These are phyloP conservation scores for Heterobasidion occidentale DNA, from an alignment of 1,284 basidiomycete genomes.

Conservation along the genomic window DNA sequence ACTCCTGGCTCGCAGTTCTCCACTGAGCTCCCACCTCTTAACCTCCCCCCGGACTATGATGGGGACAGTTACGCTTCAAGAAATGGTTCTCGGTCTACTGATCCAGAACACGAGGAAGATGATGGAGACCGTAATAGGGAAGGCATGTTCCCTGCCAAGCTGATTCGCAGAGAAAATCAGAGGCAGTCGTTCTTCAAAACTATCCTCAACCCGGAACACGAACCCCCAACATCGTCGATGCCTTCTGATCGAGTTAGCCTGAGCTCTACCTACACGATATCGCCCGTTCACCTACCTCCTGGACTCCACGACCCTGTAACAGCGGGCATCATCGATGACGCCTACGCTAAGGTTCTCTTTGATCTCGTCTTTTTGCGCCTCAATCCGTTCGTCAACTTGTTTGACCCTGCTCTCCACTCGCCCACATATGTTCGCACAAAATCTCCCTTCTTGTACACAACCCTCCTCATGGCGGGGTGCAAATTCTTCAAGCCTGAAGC, in stretches of 20 bases:
- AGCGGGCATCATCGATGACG: slow-evolving; percentile 58
- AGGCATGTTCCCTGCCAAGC: slow-evolving; percentile 60
- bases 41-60: slow-evolving; percentile 28
- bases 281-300: slow-evolving; percentile 19
- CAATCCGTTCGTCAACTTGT: slow-evolving; percentile 80
- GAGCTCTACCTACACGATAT: slow-evolving; percentile 9
- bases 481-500: slow-evolving; percentile 75
- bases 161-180: slow-evolving; percentile 62
- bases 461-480: slow-evolving; percentile 74
- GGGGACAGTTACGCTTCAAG: slow-evolving; percentile 28
- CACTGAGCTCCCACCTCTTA: slow-evolving; percentile 39
- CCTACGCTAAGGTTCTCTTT: slow-evolving; percentile 60
- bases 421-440: slow-evolving; percentile 64
- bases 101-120: slow-evolving; percentile 57
- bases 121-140: slow-evolving; percentile 48
- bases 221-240: slow-evolving; percentile 28
- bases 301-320: slow-evolving; percentile 55
- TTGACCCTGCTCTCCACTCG: slow-evolving; percentile 73
- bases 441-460: slow-evolving; percentile 75
- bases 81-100: slow-evolving; percentile 24
- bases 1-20: slow-evolving; percentile 32
- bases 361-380: slow-evolving; percentile 71
- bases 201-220: slow-evolving; percentile 65
- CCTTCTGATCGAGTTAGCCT: slow-evolving; percentile 17
- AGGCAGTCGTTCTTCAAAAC: slow-evolving; percentile 73